Percentiles rank a stretch among this genome's conserved stretches.
Evolutionary conservation across 176 grass and related monocot species (phyloP).

Genomic region (Zea mays): Zm-B73-REFERENCE-NAM-5.0 NC_050098.1:189969501-189970000

Average conservation of each 20-base stretch:
- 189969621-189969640: conserved; percentile 79
- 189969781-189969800: conserved; percentile 81
- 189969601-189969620: conserved; percentile 71
- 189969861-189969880: background rate
- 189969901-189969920: no score
- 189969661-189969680: conserved; percentile 72
- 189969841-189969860: background rate
- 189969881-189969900: no score
- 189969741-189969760: conserved; percentile 54
- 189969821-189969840: conserved; percentile 3
- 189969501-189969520: conserved; percentile 69
- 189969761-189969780: conserved; percentile 56
- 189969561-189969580: conserved; percentile 70
- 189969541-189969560: conserved; percentile 52
- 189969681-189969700: conserved; percentile 75
- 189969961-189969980: no score
- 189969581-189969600: conserved; percentile 60
- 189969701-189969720: conserved; percentile 75
- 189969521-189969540: conserved; percentile 63
- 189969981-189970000: no score
- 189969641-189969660: conserved; percentile 54
- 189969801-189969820: conserved; percentile 78
- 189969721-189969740: conserved; percentile 60
- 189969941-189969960: no score
- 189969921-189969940: no score